Conservation (phyloP, 163 green algal genomes). For the Scenedesmus sp. region DNA sequence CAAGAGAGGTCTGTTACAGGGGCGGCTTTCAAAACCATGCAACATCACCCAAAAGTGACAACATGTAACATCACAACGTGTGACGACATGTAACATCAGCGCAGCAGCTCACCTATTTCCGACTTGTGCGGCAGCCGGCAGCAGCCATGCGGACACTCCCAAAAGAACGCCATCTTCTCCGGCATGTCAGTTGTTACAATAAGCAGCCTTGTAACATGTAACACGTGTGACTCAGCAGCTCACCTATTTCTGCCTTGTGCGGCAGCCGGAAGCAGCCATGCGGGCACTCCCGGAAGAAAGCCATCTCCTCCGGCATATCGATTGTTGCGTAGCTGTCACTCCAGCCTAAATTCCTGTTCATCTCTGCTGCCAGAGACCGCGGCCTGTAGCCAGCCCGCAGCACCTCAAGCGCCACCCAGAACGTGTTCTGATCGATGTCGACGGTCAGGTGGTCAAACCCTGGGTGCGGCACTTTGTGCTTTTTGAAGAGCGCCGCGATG, state of each 20-base stretch:
- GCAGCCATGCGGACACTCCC: not conserved
- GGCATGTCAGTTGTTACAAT: not conserved
- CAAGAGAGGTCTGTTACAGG: too few species aligned
- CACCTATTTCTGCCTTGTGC: not conserved
- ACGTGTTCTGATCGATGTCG: conserved; percentile 54
- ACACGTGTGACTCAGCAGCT: too few species aligned
- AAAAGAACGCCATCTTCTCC: not conserved
- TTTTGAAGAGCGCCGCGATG: conserved; percentile 12
- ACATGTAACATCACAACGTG: not conserved
- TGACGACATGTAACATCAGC: too few species aligned
- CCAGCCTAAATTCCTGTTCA: not conserved
- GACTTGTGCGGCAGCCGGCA: not conserved
- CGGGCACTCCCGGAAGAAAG: not conserved
- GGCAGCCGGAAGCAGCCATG: not conserved
- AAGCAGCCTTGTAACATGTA: too few species aligned
- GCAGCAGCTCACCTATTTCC: not conserved
- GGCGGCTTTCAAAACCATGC: too few species aligned
- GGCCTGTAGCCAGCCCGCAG: conserved; percentile 44
- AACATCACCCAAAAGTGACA: not conserved
- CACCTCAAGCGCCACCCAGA: conserved; percentile 43
- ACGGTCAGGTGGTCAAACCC: conserved; percentile 51
- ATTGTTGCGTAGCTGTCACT: not conserved
- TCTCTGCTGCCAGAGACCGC: not conserved
- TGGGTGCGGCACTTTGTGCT: conserved; percentile 20
- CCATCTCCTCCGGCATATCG: not conserved